Evolutionary conservation across 2,329 filamentous ascomycete genomes (phyloP), one percentile per base, ranked within the genome.

Genomic region (Talaromyces sp.): DNA sequence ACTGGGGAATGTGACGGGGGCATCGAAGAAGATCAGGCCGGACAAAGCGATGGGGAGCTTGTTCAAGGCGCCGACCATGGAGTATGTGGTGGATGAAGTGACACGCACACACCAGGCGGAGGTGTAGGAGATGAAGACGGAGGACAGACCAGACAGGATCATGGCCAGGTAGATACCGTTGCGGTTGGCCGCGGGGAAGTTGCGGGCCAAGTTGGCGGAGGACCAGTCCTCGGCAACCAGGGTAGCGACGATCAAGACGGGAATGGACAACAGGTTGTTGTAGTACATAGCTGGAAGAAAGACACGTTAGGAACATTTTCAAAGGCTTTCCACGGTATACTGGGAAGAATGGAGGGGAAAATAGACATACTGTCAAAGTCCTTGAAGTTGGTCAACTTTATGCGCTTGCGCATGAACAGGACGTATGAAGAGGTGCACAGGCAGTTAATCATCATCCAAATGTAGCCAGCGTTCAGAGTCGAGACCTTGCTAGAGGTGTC

Each of bases 351-450:
- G n/a, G 11, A 17, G n/a, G 16, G 13, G 17, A 17, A 29, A 47
- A 17, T 36, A 42, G 40, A 86, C 93, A 77, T 83, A 97, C 93
- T 96, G 75, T 99, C 94, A 81, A 95, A 97, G 74, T 97, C 94
- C 83, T 96, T 97, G 79, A 99, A 97, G 82, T 96, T 97, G 80
- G 96, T 97, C 77, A 95, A 86, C 87, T 97, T 97, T 74, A 99
- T 97, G 62, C 95, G 88, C 82, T 97, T 97, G 72, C 94, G 88
- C 93, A 97, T 97, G 63, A 89, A 85, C 59, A 99, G 78, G 42
- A 97, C 81, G 67, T 96, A 97, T 19, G 90, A 85, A 1, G 94
- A 91, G 24, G 90, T 93, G 81, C 91, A 97, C 72, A 97, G 85
- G 67, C 96, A 96, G 75, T 99, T 99, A 76, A 96, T 80, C 65